Conservation (phyloP, 2,329 filamentous ascomycete genomes). For the Alternaria tenuissima region DNA sequence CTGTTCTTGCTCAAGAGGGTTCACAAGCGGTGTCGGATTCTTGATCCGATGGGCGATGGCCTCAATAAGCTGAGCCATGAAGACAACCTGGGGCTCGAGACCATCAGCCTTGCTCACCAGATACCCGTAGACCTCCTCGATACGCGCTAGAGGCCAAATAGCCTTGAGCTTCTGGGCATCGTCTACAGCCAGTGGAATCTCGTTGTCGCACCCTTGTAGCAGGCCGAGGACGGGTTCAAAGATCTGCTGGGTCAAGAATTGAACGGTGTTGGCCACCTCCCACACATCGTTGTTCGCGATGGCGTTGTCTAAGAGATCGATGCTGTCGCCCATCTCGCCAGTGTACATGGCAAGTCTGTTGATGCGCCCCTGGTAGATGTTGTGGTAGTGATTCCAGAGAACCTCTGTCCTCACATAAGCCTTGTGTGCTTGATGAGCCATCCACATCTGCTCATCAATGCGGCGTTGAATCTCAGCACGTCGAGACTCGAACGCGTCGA, state of each 20-base stretch:
- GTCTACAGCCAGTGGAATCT: conserved; percentile 14
- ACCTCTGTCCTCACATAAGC: background rate
- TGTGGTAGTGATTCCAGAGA: background rate
- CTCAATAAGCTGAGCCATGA: conserved; percentile 8
- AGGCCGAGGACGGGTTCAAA: conserved; percentile 7
- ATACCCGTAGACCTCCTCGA: conserved; percentile 1
- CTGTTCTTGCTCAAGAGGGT: conserved; percentile 6
- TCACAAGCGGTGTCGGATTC: conserved; percentile 7
- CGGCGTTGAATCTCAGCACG: background rate
- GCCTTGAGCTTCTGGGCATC: conserved; percentile 9
- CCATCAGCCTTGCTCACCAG: background rate
- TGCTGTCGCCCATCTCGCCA: background rate
- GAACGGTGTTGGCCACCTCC: background rate
- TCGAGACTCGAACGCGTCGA: background rate
- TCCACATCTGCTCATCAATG: background rate
- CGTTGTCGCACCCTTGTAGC: conserved; percentile 2
- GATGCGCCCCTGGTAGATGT: conserved; percentile 5
- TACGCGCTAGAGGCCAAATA: conserved; percentile 5
- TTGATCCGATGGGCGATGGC: background rate
- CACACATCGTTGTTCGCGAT: background rate
- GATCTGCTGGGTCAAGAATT: background rate
- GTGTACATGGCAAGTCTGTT: conserved; percentile 8
- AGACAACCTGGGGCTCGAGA: background rate
- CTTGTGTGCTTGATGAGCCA: background rate
- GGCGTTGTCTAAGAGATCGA: conserved; percentile 1